Base-by-base conservation (phyloP, 2,329 filamentous ascomycete genomes). In the Aspergillus spinulosporus region DNA sequence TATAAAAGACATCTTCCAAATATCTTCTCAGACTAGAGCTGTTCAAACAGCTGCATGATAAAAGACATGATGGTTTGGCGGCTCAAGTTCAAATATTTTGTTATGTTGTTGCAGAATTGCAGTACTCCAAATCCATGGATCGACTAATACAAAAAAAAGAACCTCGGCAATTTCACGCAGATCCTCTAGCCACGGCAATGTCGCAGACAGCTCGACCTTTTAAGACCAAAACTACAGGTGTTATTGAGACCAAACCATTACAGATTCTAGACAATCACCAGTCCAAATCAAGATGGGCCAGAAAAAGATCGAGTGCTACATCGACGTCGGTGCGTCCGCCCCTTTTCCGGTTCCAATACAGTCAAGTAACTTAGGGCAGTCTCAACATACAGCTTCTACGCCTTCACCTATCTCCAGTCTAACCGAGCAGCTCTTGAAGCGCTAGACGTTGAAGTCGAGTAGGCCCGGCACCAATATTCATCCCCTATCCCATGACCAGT, bases 371-470 rank as follows among this genome's bases (percentile, higher is more conserved):
- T n/a, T 6, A 2, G 3, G 7, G 7, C 28, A 56, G 54, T 56
- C 26, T 56, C 54, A 5, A 48, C 54, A 11, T 56, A 56, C 12
- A 56, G 54, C 48, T 56, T 43, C 42, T 56, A 51, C 36, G 54
- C 48, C 2, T 44, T 56, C 8, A 39, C 21, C 1, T 56, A 56
- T 14, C 40, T 56, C 7, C 40, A 49, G 26, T 31, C 37, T 1
- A 56, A 56, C 15, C 11, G 26, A 42, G 72, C 78, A 0, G 68
- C 79, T 2, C 78, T 92, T 2, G 73, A 76, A 48, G 78, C 80
- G 7, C 78, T 90, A 69, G 78, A 78, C 32, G 80, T 91, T 4
- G 76, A 85, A 36, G 73, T 92, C 32, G 85, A 90, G 88, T 90
- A 75, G 21, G 21, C 21, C 21, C 21, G 21, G 21, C 21, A 21